A percentile compares a stretch with the other conserved stretches of the same genome.
Evolutionary conservation across 345 rosid species (phyloP).

Genomic region (Conringia planisiliqua): DNA sequence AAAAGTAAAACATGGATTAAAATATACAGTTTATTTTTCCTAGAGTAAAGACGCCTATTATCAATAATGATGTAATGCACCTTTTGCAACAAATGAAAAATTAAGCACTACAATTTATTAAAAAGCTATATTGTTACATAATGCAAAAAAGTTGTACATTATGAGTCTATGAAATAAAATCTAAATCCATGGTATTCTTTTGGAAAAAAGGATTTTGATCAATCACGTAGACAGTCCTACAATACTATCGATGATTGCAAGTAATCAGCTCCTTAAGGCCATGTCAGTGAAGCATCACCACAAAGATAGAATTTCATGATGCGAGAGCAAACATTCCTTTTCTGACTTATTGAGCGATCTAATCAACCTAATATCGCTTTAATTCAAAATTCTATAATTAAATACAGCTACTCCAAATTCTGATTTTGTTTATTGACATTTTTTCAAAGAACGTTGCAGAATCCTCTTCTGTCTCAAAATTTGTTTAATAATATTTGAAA

Average conservation of each 20-base stretch:
- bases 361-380: background rate
- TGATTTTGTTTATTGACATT: background rate
- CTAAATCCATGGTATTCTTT: no score
- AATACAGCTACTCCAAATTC: background rate
- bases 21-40: no score
- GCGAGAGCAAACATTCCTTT: conserved; percentile 11
- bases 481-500: conserved; percentile 6
- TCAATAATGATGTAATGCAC: no score
- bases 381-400: background rate
- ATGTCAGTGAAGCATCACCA: conserved; percentile 10
- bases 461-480: background rate
- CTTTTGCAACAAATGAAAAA: no score
- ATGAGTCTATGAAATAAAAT: background rate
- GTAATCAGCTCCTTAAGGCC: conserved; percentile 5
- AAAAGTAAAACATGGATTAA: no score
- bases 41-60: no score
- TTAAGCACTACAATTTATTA: no score
- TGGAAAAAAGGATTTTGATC: background rate
- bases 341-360: background rate
- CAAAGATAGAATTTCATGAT: background rate
- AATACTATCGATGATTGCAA: background rate
- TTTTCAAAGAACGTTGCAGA: background rate
- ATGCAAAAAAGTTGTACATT: background rate
- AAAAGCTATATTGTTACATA: background rate
- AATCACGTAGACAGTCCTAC: background rate